A percentile compares a stretch with the other conserved stretches of the same genome.
These are phyloP conservation scores for Fusarium citri DNA, from an alignment of 2,329 filamentous ascomycete species.

Conservation along the genomic window DNA sequence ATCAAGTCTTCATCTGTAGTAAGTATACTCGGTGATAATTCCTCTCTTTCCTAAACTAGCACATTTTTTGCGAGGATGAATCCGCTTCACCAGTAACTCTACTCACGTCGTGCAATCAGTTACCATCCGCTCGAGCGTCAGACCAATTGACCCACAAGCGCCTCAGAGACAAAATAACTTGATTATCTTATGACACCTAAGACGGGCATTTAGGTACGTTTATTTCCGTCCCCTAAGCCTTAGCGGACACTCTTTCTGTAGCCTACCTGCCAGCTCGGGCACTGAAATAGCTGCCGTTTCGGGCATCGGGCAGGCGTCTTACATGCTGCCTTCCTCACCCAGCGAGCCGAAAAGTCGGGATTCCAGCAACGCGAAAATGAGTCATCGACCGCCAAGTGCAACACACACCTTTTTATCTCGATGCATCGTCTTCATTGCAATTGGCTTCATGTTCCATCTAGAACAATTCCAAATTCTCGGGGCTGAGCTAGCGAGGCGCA, in stretches of 20 bases:
- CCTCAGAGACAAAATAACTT: accelerated
- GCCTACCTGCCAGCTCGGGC: neutral
- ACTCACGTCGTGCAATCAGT: no score
- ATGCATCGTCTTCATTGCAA: neutral
- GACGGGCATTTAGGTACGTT: accelerated
- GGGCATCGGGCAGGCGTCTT: neutral
- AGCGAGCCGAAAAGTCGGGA: neutral
- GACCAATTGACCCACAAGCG: accelerated
- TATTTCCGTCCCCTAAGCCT: neutral
- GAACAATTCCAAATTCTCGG: conserved; percentile 23
- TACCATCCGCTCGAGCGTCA: neutral
- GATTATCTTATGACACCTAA: neutral
- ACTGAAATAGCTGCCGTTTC: neutral
- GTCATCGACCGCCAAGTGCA: neutral
- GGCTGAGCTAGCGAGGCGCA: conserved; percentile 25
- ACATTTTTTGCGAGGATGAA: neutral
- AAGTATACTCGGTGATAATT: no score
- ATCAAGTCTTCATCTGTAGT: no score
- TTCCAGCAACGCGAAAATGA: neutral
- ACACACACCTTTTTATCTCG: neutral
- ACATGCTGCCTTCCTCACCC: neutral
- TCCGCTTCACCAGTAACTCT: neutral
- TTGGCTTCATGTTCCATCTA: neutral
- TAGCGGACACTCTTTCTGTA: neutral
- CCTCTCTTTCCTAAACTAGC: no score